Evolutionary conservation across 2,329 filamentous ascomycete genomes (phyloP), one percentile per base, ranked within the genome.

Genomic region (Pseudocercospora crystallina): DNA sequence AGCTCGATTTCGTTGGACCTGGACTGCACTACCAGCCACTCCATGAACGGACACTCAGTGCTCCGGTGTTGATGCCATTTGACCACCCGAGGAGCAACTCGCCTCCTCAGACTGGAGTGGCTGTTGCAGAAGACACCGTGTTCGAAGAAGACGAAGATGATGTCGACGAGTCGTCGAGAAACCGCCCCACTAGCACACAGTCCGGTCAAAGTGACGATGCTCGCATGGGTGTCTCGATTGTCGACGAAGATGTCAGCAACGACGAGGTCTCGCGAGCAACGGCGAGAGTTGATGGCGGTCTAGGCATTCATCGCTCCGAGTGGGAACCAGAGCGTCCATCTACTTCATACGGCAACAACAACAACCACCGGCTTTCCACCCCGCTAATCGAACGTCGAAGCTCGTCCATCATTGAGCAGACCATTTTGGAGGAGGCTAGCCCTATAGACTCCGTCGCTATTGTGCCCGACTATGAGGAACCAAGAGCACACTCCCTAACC

Each of bases 31-130:
- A 87, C 58, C 51, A 51, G 37, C 56, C 56, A 39, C 42, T 32
- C 46, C 88, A 92, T 63, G 78, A 88, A 54, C 83, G 89, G 53
- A 83, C 88, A 1, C 87, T 92, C 65, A 92, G 88, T 64, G 88
- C 89, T 1, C 89, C 89, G 3, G 87, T 89, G 61, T 80, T 91
- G 69, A 83, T 82, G 10, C 85, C 87, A 0, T 92, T 92, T 61
- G 87, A 91, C 49, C 56, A 62, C 26, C 40, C 43, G 15, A 61
- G 65, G 14, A 54, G 55, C 14, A 58, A 60, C 15, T 64, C 64
- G 11, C 59, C 62, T 8, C 60, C 64, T 8, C 60, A 81, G 58
- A 84, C 85, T 0, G 85, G 85, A 0, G 91, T 94, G 87, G 87
- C 85, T 0, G 20, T 26, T 26, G 20, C 20, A 26, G 20, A 26